Base-by-base conservation (phyloP, 768 basidiomycete species). In the Mycena maculata region DNA sequence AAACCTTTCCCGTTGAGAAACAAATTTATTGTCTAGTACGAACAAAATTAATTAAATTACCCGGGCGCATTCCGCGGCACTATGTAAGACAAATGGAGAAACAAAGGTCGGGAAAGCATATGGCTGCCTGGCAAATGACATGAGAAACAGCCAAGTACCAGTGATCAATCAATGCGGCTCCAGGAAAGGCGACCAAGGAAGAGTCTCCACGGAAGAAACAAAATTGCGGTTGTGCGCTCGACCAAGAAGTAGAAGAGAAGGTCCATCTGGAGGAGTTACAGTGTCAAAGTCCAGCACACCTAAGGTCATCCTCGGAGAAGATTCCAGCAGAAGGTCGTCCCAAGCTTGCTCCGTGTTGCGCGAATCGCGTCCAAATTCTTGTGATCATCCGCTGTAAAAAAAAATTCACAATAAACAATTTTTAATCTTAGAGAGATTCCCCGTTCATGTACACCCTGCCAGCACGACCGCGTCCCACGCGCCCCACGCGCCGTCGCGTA, bases 381-480 rank as follows among this genome's bases (percentile, higher is more conserved):
- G 33, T n/a, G 15, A 47, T 18, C 10, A 22, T 33, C 52, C 42
- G 57, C 57, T 50, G 49, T 50, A 49, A 58, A 57, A 65, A 58
- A 44, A 44, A 44, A 60, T 31, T 25, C 27, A 44, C 39, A 45
- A 63, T 54, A 63, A 63, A 63, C 52, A 38, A 54, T 23, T 57
- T 59, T 59, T 52, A 57, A 62, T 62, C 39, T 44, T 52, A 56
- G 33, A 63, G 49, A 63, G 44, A 49, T 67, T 41, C 54, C 45
- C 39, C 42, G 45, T 31, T 28, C 4, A 8, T n/a, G 48, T 67
- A 52, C 59, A 60, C 41, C 59, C 47, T 13, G 23, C 13, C 49
- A 39, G 27, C 48, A 12, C 28, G 4, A 23, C 49, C 8, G 27
- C 28, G 27, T 31, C 38, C 33, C n/a, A 25, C 45, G 56, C 56